These are phyloP conservation scores for Kwoniella sp. DNA, from an alignment of 768 basidiomycete species.

Conservation along the genomic window DNA sequence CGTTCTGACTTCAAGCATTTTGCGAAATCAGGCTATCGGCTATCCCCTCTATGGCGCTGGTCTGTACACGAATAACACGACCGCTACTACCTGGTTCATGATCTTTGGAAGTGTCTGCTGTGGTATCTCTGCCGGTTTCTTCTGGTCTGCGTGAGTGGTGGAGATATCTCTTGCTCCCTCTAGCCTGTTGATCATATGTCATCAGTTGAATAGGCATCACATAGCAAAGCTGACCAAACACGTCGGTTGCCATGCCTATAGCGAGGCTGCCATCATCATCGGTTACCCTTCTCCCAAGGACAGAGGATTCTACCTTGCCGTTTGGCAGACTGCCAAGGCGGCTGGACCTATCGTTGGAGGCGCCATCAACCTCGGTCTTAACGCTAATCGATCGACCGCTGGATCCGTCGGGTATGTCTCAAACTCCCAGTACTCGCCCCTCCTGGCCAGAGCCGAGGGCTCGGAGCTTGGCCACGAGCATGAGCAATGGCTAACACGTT, in stretches of 20 bases:
- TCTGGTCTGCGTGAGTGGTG: constrained; percentile 39
- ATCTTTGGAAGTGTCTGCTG: constrained; percentile 42
- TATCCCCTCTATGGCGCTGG: constrained; percentile 47
- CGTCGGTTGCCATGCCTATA: neutral
- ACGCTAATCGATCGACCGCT: constrained; percentile 35
- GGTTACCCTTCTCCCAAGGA: constrained; percentile 48
- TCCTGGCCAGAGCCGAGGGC: neutral
- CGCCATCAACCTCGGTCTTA: constrained; percentile 47
- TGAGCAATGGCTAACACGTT: too few species aligned
- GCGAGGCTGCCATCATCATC: constrained; percentile 50
- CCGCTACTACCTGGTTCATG: constrained; percentile 46
- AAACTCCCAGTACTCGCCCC: neutral
- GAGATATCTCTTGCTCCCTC: neutral
- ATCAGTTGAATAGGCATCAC: neutral
- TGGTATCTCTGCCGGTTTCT: constrained; percentile 47
- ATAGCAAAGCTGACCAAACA: constrained; percentile 2
- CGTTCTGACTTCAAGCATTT: neutral
- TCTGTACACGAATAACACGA: constrained; percentile 42
- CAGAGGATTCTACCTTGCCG: constrained; percentile 43
- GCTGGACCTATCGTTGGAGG: constrained; percentile 51
- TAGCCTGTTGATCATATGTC: too few species aligned
- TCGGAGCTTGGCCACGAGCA: too few species aligned
- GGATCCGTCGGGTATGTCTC: constrained; percentile 39
- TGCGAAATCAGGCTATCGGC: constrained; percentile 25
- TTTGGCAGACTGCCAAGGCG: constrained; percentile 45